phyloP scores from a whole-genome alignment of 257 asterid genomes.

The Mentha longifolia region DNA sequence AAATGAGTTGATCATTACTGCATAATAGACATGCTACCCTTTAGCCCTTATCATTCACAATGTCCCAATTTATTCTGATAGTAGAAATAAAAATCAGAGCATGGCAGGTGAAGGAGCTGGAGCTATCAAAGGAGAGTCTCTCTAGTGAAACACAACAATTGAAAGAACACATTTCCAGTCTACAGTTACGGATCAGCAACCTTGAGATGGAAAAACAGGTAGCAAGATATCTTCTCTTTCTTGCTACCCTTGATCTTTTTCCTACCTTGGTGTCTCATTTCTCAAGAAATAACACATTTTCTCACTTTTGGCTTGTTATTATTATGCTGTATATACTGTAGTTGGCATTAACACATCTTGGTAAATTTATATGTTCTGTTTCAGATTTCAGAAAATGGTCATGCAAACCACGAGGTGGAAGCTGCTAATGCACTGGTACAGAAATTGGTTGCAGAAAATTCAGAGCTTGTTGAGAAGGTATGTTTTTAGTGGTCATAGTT shows the following conservation, averaged over 20 bases:
- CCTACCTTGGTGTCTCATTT: conserved; percentile 26
- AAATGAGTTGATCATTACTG: conserved; percentile 23
- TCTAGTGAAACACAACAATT: conserved; percentile 57
- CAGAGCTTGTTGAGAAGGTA: conserved; percentile 71
- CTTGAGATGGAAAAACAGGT: conserved; percentile 50
- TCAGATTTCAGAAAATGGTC: conserved; percentile 61
- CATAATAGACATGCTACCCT: neutral
- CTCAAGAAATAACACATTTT: neutral
- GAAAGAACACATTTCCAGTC: conserved; percentile 49
- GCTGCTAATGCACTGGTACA: conserved; percentile 54
- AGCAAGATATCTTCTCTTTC: conserved; percentile 40
- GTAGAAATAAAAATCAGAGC: conserved; percentile 54
- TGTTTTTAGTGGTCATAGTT: conserved; percentile 8
- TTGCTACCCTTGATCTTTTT: conserved; percentile 9
- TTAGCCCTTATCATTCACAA: conserved; percentile 24
- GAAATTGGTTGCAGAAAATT: conserved; percentile 56
- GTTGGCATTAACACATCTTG: conserved; percentile 17
- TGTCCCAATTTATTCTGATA: conserved; percentile 47
- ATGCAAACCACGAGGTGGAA: conserved; percentile 43
- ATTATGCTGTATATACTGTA: conserved; percentile 12
- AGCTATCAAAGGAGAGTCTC: conserved; percentile 57
- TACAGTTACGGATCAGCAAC: conserved; percentile 57
- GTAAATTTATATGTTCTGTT: conserved; percentile 34
- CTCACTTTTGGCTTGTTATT: conserved; percentile 18
- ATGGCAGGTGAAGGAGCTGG: conserved; percentile 78